A percentile compares a stretch with the other conserved stretches of the same genome.
Conservation (phyloP, 208 protist genomes). For the Trypanosoma caninum region DNA sequence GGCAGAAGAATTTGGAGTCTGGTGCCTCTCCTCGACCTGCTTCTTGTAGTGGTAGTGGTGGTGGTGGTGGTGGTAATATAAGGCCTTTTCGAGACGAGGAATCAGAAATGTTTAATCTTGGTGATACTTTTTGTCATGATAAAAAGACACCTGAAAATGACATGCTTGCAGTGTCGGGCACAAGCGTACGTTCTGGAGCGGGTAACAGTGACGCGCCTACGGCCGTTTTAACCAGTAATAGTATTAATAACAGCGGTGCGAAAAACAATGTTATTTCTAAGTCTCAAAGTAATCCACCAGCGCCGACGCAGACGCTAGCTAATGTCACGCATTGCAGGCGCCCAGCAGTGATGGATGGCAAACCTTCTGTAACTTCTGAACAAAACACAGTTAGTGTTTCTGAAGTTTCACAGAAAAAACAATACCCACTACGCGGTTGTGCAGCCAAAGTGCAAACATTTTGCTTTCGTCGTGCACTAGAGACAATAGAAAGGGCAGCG, state of each 20-base stretch:
- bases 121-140: no score
- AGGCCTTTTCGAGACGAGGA: no score
- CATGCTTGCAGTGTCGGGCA: no score
- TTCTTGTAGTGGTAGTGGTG: neutral
- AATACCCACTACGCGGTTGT: neutral
- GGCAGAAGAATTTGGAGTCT: slow-evolving; percentile 6
- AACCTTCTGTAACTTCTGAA: neutral
- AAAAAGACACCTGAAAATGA: no score
- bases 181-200: no score
- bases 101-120: no score
- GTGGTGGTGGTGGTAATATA: neutral
- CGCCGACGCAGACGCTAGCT: slow-evolving; percentile 26
- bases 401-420: neutral
- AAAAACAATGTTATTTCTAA: no score
- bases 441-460: slow-evolving; percentile 46
- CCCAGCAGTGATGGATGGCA: slow-evolving; percentile 48
- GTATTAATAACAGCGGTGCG: neutral
- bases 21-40: no score
- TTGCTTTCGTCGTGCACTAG: slow-evolving; percentile 55
- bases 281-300: no score
- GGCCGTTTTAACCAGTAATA: neutral
- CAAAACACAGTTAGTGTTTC: neutral
- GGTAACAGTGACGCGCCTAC: no score
- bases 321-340: slow-evolving; percentile 73
- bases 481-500: slow-evolving; percentile 68